phyloP scores from a whole-genome alignment of 441 rosid genomes.

The Bocquillonia castaneifolia region DNA sequence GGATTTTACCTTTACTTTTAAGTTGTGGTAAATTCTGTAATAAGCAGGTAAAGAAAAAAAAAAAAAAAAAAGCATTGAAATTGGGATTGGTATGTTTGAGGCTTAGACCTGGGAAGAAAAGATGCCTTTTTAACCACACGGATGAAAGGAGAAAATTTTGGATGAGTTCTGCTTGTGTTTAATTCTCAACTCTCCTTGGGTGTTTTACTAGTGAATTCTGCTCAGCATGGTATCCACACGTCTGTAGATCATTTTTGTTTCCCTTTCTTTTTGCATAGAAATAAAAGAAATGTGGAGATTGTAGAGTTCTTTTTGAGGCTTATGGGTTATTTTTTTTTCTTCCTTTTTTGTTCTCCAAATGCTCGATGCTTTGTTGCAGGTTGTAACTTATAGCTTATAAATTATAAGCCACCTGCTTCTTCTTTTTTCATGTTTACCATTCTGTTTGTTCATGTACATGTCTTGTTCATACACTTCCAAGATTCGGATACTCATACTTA shows the following conservation, averaged over 20 bases:
- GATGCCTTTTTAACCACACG: slow-evolving; percentile 14
- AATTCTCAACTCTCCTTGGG: background rate
- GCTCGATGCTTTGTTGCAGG: slow-evolving; percentile 5
- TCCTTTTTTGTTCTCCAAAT: background rate
- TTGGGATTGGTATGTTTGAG: slow-evolving; percentile 21
- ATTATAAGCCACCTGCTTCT: slow-evolving; percentile 22
- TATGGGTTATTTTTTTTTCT: slow-evolving; percentile 19
- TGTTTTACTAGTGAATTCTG: slow-evolving; percentile 14
- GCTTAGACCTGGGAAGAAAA: slow-evolving; percentile 20
- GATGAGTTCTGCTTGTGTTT: slow-evolving; percentile 7
- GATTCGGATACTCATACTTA: slow-evolving; percentile 2
- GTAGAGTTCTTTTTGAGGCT: slow-evolving; percentile 31
- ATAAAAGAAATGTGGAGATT: slow-evolving; percentile 29
- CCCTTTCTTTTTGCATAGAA: slow-evolving; percentile 21
- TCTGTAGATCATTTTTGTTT: slow-evolving; percentile 28
- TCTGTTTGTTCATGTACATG: slow-evolving; percentile 22
- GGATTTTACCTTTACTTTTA: too few relatives aligned
- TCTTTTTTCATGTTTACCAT: slow-evolving; percentile 8
- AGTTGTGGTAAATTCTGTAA: slow-evolving; percentile 31
- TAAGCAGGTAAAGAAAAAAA: slow-evolving; percentile 31
- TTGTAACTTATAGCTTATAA: slow-evolving; percentile 6
- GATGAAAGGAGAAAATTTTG: slow-evolving; percentile 17
- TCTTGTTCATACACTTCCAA: slow-evolving; percentile 24
- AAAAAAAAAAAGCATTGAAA: slow-evolving; percentile 26
- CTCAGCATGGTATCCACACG: slow-evolving; percentile 20